phyloP scores from a whole-genome alignment of 768 basidiomycete species.

The Leucocoprinus leucothites region DNA sequence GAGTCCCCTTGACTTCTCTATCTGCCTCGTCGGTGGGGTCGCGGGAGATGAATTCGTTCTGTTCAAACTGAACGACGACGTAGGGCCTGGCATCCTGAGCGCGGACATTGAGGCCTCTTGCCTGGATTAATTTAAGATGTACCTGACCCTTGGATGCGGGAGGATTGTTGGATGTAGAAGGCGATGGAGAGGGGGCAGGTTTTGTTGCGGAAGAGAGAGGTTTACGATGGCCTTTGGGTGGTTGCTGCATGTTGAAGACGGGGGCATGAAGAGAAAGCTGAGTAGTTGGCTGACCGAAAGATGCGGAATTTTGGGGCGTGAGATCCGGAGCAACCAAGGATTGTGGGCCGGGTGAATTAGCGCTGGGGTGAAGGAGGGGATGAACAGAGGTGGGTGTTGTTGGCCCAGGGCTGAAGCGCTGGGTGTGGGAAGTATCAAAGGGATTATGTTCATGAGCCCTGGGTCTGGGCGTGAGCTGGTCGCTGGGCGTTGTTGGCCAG shows the following conservation, averaged over 20 bases:
- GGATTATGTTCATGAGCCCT: slow-evolving; percentile 47
- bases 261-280: slow-evolving; percentile 82
- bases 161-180: slow-evolving; percentile 29
- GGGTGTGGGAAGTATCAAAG: slow-evolving; percentile 41
- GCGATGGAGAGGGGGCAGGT: slow-evolving; percentile 37
- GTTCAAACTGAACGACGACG: slow-evolving; percentile 97
- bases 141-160: slow-evolving; percentile 66
- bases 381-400: slow-evolving; percentile 33
- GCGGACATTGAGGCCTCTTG: slow-evolving; percentile 75
- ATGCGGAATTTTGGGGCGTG: slow-evolving; percentile 40
- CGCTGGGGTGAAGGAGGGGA: slow-evolving; percentile 31
- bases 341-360: slow-evolving; percentile 27
- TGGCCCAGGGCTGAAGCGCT: slow-evolving; percentile 16
- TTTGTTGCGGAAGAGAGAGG: slow-evolving; percentile 24
- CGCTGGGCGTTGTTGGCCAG: slow-evolving; percentile 53
- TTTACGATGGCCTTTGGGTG: slow-evolving; percentile 36
- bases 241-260: slow-evolving; percentile 75
- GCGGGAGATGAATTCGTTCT: slow-evolving; percentile 95
- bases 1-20: slow-evolving; percentile 85
- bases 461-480: slow-evolving; percentile 62
- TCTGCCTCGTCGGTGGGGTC: slow-evolving; percentile 84
- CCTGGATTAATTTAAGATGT: slow-evolving; percentile 94
- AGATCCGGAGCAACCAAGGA: slow-evolving; percentile 41
- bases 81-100: slow-evolving; percentile 73
- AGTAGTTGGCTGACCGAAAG: slow-evolving; percentile 45